A percentile compares a stretch with the other conserved stretches of the same genome.
phyloP scores from a whole-genome alignment of 352 stramenopile genomes.

The Phytophthora quininea region DNA sequence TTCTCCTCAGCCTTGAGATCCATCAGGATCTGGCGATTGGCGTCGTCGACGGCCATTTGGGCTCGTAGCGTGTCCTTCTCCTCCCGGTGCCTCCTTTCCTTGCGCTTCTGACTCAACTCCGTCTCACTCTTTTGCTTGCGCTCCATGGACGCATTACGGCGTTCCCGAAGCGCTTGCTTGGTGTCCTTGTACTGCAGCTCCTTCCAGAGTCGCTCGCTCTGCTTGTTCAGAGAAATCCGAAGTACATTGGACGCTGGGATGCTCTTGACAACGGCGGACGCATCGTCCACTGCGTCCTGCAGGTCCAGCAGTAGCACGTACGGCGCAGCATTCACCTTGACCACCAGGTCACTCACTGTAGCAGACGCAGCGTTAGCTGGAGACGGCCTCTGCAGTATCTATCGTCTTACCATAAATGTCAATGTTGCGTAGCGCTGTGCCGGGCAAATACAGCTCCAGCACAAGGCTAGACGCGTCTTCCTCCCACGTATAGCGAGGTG shows the following conservation, averaged over 20 bases:
- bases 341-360: slow-evolving; percentile 73
- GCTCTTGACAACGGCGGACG: slow-evolving; percentile 53
- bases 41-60: slow-evolving; percentile 83
- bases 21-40: slow-evolving; percentile 70
- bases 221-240: slow-evolving; percentile 57
- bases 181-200: slow-evolving; percentile 42
- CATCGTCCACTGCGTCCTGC: slow-evolving; percentile 57
- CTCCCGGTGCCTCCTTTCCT: slow-evolving; percentile 61
- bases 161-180: slow-evolving; percentile 47
- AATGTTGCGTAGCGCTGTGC: slow-evolving; percentile 47
- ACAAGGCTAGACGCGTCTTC: slow-evolving; percentile 56
- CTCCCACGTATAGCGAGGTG: slow-evolving; percentile 69
- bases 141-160: slow-evolving; percentile 67
- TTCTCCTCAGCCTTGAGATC: slow-evolving; percentile 85
- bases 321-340: slow-evolving; percentile 81
- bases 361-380: background rate
- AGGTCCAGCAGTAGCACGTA: slow-evolving; percentile 84
- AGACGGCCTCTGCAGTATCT: background rate
- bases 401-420: slow-evolving; percentile 69
- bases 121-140: slow-evolving; percentile 54
- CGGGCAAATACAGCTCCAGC: slow-evolving; percentile 60
- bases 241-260: slow-evolving; percentile 45
- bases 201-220: slow-evolving; percentile 43
- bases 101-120: slow-evolving; percentile 47
- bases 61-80: slow-evolving; percentile 79